Evolutionary conservation across 371 early-diverging fungal genomes (phyloP).

Genomic region (Actinomortierella wolfii): DNA sequence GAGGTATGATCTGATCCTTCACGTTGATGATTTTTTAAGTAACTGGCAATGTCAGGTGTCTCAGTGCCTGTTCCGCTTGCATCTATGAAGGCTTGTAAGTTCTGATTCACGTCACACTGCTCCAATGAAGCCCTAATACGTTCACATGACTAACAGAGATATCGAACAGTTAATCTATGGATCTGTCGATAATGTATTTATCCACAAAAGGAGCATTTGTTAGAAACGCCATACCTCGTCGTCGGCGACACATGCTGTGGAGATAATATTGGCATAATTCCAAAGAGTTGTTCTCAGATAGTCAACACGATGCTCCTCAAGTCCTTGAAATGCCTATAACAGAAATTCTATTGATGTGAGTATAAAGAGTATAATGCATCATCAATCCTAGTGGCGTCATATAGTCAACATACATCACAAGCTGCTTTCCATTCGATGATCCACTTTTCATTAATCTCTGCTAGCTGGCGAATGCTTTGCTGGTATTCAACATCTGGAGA

Average conservation of each 20-base stretch:
- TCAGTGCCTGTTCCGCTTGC: constrained; percentile 73
- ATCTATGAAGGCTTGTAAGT: constrained; percentile 74
- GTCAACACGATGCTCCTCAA: constrained; percentile 91
- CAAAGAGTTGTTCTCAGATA: constrained; percentile 79
- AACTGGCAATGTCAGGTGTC: constrained; percentile 49
- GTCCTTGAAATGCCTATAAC: constrained; percentile 71
- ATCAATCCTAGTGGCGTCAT: too few species aligned
- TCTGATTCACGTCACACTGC: constrained; percentile 68
- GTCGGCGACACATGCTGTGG: constrained; percentile 82
- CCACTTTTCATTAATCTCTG: constrained; percentile 75
- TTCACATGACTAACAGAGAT: constrained; percentile 66
- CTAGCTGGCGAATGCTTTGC: constrained; percentile 62
- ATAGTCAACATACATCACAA: constrained; percentile 61
- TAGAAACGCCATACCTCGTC: constrained; percentile 72
- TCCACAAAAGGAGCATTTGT: too few species aligned
- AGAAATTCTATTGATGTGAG: neutral
- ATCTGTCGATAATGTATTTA: too few species aligned
- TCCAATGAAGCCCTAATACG: constrained; percentile 73
- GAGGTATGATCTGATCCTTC: neutral
- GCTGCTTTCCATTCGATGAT: constrained; percentile 67
- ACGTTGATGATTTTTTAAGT: constrained; percentile 5
- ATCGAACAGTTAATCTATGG: too few species aligned
- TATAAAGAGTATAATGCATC: neutral
- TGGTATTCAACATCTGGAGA: constrained; percentile 71
- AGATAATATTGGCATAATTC: constrained; percentile 86